Conservation (phyloP, 208 protist genomes). For the Naegleria gruberi region DNA sequence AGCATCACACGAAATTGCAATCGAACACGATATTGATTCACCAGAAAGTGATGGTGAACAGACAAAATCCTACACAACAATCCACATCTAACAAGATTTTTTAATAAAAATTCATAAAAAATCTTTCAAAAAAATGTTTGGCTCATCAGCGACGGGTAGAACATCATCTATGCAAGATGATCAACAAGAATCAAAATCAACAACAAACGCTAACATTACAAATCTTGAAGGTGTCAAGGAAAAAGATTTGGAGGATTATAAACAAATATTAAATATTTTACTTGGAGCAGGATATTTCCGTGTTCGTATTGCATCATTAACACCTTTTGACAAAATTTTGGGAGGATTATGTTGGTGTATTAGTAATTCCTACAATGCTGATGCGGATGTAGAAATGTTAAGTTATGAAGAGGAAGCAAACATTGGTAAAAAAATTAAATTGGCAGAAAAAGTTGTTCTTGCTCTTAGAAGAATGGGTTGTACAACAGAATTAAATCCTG, state of each 20-base stretch:
- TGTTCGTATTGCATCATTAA: slow-evolving; percentile 52
- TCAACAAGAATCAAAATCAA: neutral
- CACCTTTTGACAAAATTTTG: slow-evolving; percentile 66
- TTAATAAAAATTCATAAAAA: too few relatives aligned
- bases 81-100: too few relatives aligned
- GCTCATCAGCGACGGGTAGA: too few relatives aligned
- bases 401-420: slow-evolving; percentile 59
- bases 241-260: neutral
- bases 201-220: neutral
- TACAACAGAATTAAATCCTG: slow-evolving; percentile 50
- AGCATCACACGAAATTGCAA: too few relatives aligned
- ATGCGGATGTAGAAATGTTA: slow-evolving; percentile 62
- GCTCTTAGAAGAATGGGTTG: slow-evolving; percentile 60
- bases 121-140: too few relatives aligned
- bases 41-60: too few relatives aligned
- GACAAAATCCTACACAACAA: too few relatives aligned
- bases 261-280: slow-evolving; percentile 5
- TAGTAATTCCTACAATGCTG: slow-evolving; percentile 43
- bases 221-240: neutral
- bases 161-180: too few relatives aligned
- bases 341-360: slow-evolving; percentile 70
- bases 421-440: slow-evolving; percentile 60
- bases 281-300: slow-evolving; percentile 56
- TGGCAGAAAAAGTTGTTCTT: slow-evolving; percentile 50
- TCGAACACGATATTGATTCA: too few relatives aligned